A percentile compares a stretch with the other conserved stretches of the same genome.
Conservation (phyloP, 768 basidiomycete species). For the Suillus alpinus region DNA sequence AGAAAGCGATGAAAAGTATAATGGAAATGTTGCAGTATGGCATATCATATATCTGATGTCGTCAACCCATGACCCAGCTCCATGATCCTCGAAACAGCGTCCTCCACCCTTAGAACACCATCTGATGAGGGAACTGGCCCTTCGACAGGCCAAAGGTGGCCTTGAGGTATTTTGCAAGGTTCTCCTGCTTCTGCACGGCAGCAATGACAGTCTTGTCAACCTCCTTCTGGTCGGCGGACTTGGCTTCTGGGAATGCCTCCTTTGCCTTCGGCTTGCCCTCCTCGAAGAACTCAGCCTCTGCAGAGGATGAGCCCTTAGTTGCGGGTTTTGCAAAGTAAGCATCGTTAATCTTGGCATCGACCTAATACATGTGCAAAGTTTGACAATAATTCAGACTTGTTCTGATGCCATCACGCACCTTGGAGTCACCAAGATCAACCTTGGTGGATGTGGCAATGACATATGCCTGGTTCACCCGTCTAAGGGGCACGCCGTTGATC, state of each 20-base stretch:
- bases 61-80: slow-evolving; percentile 8
- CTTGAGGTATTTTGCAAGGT: slow-evolving; percentile 90
- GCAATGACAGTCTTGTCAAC: slow-evolving; percentile 77
- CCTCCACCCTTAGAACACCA: slow-evolving; percentile 68
- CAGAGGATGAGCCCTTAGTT: slow-evolving; percentile 67
- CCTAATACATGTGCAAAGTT: slow-evolving; percentile 37
- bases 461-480: slow-evolving; percentile 98
- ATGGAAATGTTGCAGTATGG: slow-evolving; percentile 15
- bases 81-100: slow-evolving; percentile 17
- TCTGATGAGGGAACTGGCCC: slow-evolving; percentile 94
- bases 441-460: slow-evolving; percentile 98
- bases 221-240: slow-evolving; percentile 88
- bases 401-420: slow-evolving; percentile 45
- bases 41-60: slow-evolving; percentile 26
- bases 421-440: slow-evolving; percentile 72
- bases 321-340: slow-evolving; percentile 86
- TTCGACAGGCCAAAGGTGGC: slow-evolving; percentile 92
- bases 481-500: slow-evolving; percentile 96
- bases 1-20: slow-evolving; percentile 13
- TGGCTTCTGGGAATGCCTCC: slow-evolving; percentile 81
- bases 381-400: background rate
- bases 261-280: slow-evolving; percentile 91
- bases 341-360: slow-evolving; percentile 90
- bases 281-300: slow-evolving; percentile 97
- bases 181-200: slow-evolving; percentile 86